Base-by-base conservation (phyloP, 805 yeast genomes). In the Lachancea meyersii region DNA sequence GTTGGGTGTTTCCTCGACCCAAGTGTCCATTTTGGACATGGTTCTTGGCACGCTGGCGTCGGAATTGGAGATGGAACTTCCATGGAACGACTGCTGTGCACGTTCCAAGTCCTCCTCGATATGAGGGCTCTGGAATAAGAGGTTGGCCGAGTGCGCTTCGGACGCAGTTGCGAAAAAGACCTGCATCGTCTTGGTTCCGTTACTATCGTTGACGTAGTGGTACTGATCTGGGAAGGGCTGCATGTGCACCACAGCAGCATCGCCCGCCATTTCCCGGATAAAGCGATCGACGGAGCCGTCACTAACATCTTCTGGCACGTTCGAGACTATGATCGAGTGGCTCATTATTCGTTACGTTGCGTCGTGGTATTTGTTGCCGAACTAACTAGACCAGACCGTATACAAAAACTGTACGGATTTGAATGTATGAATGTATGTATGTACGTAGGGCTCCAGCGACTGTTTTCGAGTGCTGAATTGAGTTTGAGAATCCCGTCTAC, bases 301-400 rank as follows among this genome's bases (percentile, higher is more conserved):
- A 14, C 75, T 51, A 35, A 79, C 71, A 23, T 66, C 48, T 10
- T 64, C 54, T 28, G 83, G 77, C 33, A 82, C 70, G 44, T 79
- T 73, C 16, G 77, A 71, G 23, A 79, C 84, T 45, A 72, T 68
- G 35, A 80, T 66, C 8, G 79, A 45, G 28, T 47, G 46, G 22
- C 45, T 39, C 49, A 46, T 49, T 5, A 26, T 14, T 30, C 6
- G 8, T 21, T 7, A 23, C 13, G 44, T 3, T 28, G 10, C 17
- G 9, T 33, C 7, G 10, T 23, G 11, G 26, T 23, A 8, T 11
- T 23, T 7, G 26, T 7, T n/a, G n/a, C n/a, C 13, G 28, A 26
- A 26, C 26, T 23, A 23, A 23, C 26, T 23, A 26, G 4, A 26
- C 28, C n/a, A n/a, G n/a, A n/a, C n/a, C n/a, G n/a, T n/a, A n/a